These are phyloP conservation scores for Kwoniella bestiolae DNA, from an alignment of 768 basidiomycete genomes.

Conservation along the genomic window DNA sequence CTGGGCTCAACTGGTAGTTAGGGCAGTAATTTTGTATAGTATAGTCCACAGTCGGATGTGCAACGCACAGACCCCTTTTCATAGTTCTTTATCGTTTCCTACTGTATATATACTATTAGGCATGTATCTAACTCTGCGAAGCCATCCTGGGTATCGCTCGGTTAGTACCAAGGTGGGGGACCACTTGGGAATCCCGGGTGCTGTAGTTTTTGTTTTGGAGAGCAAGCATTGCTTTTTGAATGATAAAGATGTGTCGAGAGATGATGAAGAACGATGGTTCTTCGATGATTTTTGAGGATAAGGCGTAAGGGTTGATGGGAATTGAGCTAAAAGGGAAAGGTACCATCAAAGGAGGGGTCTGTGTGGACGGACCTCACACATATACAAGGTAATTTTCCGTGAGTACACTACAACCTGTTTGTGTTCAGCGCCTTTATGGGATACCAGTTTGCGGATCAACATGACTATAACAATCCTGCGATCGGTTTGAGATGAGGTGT, in stretches of 20 bases:
- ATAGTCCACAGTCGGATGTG: background rate
- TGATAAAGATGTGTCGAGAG: background rate
- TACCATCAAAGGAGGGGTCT: background rate
- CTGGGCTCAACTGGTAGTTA: background rate
- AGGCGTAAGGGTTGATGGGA: background rate
- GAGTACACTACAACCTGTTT: too few species aligned
- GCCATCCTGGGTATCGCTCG: background rate
- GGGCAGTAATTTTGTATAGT: background rate
- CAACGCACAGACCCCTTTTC: background rate
- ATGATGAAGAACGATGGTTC: background rate
- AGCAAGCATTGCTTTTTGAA: background rate
- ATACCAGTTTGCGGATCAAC: too few species aligned
- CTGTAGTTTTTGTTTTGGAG: background rate
- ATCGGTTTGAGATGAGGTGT: too few species aligned
- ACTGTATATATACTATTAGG: background rate
- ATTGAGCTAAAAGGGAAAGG: background rate
- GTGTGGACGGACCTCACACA: background rate
- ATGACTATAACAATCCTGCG: too few species aligned
- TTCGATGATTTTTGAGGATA: background rate
- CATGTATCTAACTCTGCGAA: slow-evolving; percentile 6
- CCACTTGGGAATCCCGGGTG: background rate
- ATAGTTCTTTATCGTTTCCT: background rate
- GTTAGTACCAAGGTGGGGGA: background rate
- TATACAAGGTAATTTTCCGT: too few species aligned
- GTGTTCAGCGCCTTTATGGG: too few species aligned